Base-by-base conservation (phyloP, 2,329 filamentous ascomycete genomes). In the Cytospora schulzeri region DNA sequence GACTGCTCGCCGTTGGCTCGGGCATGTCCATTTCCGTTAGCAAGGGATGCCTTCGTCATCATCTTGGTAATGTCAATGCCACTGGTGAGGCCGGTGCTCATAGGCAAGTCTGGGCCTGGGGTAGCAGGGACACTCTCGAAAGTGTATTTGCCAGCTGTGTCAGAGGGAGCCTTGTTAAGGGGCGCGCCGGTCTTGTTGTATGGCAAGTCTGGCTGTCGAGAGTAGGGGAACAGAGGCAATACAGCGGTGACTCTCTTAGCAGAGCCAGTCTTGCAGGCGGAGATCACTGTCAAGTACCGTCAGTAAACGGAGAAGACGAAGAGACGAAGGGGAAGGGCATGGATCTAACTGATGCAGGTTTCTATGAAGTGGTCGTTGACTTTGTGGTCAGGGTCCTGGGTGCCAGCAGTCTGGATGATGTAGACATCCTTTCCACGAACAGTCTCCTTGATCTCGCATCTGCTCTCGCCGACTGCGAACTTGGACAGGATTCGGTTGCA, bases 381-480 rank as follows among this genome's bases (percentile, higher is more conserved):
- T 72, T 91, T 91, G 68, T 92, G 93, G 19, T 55, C 28, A 26
- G 59, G 38, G 28, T 67, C 59, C 17, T 67, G 66, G n/a, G 66
- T 67, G 71, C 92, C 92, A 71, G 92, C 93, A 51, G 92, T 95
- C 79, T 98, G 94, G 73, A 99, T 92, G 75, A 98, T 97, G 81
- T 96, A 99, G 76, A 97, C 95, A 87, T 99, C 95, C 78, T 99
- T 99, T 71, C 92, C 95, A 71, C 95, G 91, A 59, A 99, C 95
- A 17, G 93, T 97, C 78, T 99, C 95, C 76, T 93, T 86, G 73
- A 99, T 96, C 78, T 98, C 94, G 66, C 96, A 93, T 62, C 94
- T 88, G 71, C 91, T 96, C 81, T 98, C 94, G 69, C 94, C 94
- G 58, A 94, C 93, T 24, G 92, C 91, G 81, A 98, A 98, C 80